phyloP scores from a whole-genome alignment of 192 early-diverging fungal genomes.

The Mortierella hygrophila region DNA sequence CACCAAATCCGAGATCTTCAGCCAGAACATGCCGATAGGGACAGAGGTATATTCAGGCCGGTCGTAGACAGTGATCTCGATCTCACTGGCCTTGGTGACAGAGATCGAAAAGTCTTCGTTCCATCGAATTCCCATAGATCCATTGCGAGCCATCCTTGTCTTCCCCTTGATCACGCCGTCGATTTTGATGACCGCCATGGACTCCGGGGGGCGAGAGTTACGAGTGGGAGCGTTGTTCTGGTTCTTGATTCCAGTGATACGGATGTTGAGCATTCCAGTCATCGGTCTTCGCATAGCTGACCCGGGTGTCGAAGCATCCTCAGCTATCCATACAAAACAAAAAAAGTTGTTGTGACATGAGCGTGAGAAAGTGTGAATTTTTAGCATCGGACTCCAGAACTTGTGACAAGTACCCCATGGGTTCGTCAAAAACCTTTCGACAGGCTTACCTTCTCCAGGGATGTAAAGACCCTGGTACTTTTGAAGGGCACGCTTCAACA shows the following conservation, averaged over 20 bases:
- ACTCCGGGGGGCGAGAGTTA: slow-evolving; percentile 71
- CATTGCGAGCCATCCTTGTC: slow-evolving; percentile 72
- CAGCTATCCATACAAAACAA: slow-evolving; percentile 24
- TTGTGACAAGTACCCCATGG: no score
- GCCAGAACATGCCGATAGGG: slow-evolving; percentile 91
- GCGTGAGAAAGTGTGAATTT: neutral
- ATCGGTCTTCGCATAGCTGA: slow-evolving; percentile 76
- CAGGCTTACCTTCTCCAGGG: slow-evolving; percentile 59
- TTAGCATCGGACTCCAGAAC: no score
- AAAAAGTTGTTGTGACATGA: neutral
- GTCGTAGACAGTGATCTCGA: slow-evolving; percentile 94
- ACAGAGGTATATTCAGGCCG: slow-evolving; percentile 71
- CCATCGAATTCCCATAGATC: slow-evolving; percentile 74
- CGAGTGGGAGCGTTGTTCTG: slow-evolving; percentile 69
- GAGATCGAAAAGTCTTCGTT: slow-evolving; percentile 88
- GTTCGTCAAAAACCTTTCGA: neutral
- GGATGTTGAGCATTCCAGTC: slow-evolving; percentile 77
- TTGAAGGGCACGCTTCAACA: slow-evolving; percentile 81
- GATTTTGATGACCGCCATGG: slow-evolving; percentile 83
- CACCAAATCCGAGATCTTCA: slow-evolving; percentile 92
- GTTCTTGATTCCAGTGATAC: slow-evolving; percentile 70
- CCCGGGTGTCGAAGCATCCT: slow-evolving; percentile 51
- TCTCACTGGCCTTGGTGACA: slow-evolving; percentile 91
- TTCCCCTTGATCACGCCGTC: slow-evolving; percentile 84
- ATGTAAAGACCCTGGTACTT: slow-evolving; percentile 91